A percentile compares a stretch with the other conserved stretches of the same genome.
These are phyloP conservation scores for Phoenix dactylifera DNA, from an alignment of 176 grass and related monocot species.

Conservation along the genomic window DNA sequence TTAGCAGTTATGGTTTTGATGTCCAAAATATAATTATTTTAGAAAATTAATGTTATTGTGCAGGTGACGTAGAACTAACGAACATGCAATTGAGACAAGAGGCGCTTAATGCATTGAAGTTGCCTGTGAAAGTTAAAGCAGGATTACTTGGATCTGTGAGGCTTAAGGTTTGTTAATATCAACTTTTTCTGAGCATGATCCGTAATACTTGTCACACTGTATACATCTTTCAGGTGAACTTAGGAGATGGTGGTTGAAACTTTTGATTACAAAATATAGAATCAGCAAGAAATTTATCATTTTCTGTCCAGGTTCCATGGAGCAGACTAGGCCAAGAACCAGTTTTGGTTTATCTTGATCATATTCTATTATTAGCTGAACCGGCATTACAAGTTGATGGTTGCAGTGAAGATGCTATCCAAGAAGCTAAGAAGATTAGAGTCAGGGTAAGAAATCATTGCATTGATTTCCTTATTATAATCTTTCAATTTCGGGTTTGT, in stretches of 20 bases:
- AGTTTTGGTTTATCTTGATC: conserved; percentile 93
- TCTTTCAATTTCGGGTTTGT: not conserved
- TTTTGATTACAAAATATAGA: too few relatives aligned
- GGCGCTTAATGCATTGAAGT: conserved; percentile 90
- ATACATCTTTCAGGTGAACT: too few relatives aligned
- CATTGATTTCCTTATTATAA: not conserved
- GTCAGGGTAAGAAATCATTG: conserved; percentile 48
- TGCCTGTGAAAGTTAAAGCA: conserved; percentile 90
- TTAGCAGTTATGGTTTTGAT: too few relatives aligned
- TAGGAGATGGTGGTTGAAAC: too few relatives aligned
- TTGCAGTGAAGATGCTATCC: conserved; percentile 90
- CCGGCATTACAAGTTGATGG: conserved; percentile 91
- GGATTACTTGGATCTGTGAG: conserved; percentile 96
- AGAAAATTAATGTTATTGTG: not conserved
- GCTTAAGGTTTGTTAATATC: conserved; percentile 68
- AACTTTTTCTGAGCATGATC: conserved; percentile 1
- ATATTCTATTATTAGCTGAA: conserved; percentile 95
- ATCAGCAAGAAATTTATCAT: not conserved
- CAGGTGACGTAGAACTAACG: conserved; percentile 85
- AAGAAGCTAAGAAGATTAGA: conserved; percentile 81
- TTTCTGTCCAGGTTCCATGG: conserved; percentile 73
- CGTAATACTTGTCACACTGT: too few relatives aligned
- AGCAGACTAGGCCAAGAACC: conserved; percentile 93
- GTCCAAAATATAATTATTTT: too few relatives aligned
- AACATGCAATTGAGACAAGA: conserved; percentile 96